Evolutionary conservation across 805 yeast species (phyloP).

Genomic region (Pichia heedii): DNA sequence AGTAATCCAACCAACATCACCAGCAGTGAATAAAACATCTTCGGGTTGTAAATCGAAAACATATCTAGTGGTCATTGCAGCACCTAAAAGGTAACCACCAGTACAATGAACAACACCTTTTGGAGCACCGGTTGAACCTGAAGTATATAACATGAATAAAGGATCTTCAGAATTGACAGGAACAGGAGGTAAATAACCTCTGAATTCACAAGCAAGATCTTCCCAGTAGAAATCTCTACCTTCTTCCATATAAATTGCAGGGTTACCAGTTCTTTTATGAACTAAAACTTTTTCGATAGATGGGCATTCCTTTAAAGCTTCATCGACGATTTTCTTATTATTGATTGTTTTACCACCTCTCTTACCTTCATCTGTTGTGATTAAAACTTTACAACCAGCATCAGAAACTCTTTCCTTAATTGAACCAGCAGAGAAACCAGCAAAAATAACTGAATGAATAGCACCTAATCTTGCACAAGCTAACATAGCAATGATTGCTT

Average conservation of each 20-base stretch:
- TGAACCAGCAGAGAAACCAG: conserved; percentile 93
- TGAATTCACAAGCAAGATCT: conserved; percentile 72
- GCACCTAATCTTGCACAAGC: conserved; percentile 95
- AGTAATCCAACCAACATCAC: conserved; percentile 99
- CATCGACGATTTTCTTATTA: conserved; percentile 92
- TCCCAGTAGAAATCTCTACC: conserved; percentile 96
- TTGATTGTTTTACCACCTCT: conserved; percentile 93
- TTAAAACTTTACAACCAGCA: conserved; percentile 76
- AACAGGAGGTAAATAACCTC: conserved; percentile 79
- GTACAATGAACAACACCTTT: conserved; percentile 96
- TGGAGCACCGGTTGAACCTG: conserved; percentile 98
- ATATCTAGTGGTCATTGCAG: conserved; percentile 83
- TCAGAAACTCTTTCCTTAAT: conserved; percentile 84
- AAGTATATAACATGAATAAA: conserved; percentile 86
- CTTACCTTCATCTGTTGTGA: conserved; percentile 91
- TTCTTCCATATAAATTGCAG: conserved; percentile 58
- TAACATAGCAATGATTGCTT: conserved; percentile 87
- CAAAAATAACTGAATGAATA: conserved; percentile 90
- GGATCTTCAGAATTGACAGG: conserved; percentile 93
- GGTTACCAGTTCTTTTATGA: conserved; percentile 76
- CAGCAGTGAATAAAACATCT: conserved; percentile 90
- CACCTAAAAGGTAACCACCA: conserved; percentile 91
- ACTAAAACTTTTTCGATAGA: conserved; percentile 77
- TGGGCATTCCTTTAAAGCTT: conserved; percentile 72
- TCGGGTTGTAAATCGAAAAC: conserved; percentile 87